Conservation (phyloP, 495 filamentous ascomycete species). For the Corynascus novoguineensis region DNA sequence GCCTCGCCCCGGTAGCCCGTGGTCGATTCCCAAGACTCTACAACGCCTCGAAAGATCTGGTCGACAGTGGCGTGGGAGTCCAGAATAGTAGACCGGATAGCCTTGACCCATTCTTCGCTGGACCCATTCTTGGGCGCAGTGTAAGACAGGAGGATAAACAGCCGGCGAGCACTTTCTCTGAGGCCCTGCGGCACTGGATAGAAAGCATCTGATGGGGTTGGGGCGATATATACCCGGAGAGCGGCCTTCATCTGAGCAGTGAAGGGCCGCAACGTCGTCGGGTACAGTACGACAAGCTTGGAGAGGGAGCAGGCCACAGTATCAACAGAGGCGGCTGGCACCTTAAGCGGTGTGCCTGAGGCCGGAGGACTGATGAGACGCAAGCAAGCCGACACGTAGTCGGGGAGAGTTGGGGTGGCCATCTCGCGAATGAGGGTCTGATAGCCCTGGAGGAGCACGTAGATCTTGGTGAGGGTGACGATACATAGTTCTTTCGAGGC, state of each 20-base stretch:
- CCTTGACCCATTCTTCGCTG: conserved; percentile 66
- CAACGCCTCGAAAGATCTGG: conserved; percentile 65
- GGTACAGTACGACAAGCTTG: conserved; percentile 66
- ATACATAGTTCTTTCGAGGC: conserved; percentile 67
- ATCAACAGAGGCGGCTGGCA: conserved; percentile 48
- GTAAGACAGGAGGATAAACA: conserved; percentile 64
- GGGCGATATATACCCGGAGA: conserved; percentile 52
- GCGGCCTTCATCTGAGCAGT: conserved; percentile 58
- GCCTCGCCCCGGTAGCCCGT: conserved; percentile 33
- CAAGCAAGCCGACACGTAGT: conserved; percentile 66
- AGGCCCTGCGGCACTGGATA: conserved; percentile 47
- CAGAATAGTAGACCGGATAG: conserved; percentile 52
- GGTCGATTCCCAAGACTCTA: conserved; percentile 71
- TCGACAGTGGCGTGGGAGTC: conserved; percentile 63
- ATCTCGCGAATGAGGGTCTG: conserved; percentile 80
- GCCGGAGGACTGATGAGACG: conserved; percentile 53
- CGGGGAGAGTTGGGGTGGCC: conserved; percentile 72
- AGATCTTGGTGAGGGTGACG: conserved; percentile 73
- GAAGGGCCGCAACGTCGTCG: conserved; percentile 74
- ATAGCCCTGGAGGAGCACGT: conserved; percentile 71
- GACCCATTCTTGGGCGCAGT: conserved; percentile 70
- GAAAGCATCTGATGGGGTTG: conserved; percentile 44
- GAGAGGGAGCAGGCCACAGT: conserved; percentile 53
- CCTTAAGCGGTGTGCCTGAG: conserved; percentile 35
- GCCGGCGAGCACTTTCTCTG: conserved; percentile 48